A percentile compares a stretch with the other conserved stretches of the same genome.
Evolutionary conservation across 2,329 filamentous ascomycete species (phyloP).

Genomic region (Lasiodiplodia hormozganensis): DNA sequence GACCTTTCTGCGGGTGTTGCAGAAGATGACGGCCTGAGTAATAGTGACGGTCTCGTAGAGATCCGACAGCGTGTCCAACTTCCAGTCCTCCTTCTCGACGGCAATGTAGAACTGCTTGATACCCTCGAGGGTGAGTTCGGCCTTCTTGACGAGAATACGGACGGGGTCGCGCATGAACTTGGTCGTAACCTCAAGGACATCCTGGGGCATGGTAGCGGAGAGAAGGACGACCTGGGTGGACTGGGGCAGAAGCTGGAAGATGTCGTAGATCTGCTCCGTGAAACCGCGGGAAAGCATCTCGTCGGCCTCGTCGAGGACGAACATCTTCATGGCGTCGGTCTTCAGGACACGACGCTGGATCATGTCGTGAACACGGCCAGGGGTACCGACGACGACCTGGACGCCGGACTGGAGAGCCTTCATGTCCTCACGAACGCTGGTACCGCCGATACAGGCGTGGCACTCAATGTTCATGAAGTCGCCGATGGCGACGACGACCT

Average conservation of each 20-base stretch:
- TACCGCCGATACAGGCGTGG: slow-evolving; percentile 99
- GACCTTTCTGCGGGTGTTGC: slow-evolving; percentile 99
- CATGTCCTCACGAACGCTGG: slow-evolving; percentile 98
- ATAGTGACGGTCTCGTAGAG: slow-evolving; percentile 99
- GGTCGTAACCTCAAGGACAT: slow-evolving; percentile 98
- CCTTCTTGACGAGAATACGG: slow-evolving; percentile 99
- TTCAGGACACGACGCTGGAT: slow-evolving; percentile 97
- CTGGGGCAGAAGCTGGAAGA: slow-evolving; percentile 98
- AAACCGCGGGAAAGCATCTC: slow-evolving; percentile 99
- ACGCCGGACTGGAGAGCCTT: slow-evolving; percentile 95
- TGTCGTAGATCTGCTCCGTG: slow-evolving; percentile 99
- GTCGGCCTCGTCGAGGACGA: slow-evolving; percentile 98
- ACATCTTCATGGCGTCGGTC: slow-evolving; percentile 99
- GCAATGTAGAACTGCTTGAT: slow-evolving; percentile 99
- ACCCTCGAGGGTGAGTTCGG: slow-evolving; percentile 98
- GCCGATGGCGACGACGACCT: slow-evolving; percentile 97
- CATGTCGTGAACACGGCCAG: slow-evolving; percentile 99
- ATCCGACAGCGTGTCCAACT: slow-evolving; percentile 98
- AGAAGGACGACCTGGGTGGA: slow-evolving; percentile 98
- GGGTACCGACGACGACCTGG: slow-evolving; percentile 97
- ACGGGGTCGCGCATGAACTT: slow-evolving; percentile 99
- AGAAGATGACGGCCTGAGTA: slow-evolving; percentile 99
- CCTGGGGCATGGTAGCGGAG: slow-evolving; percentile 98
- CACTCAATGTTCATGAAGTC: slow-evolving; percentile 99
- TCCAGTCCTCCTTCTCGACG: slow-evolving; percentile 99